A percentile compares a stretch with the other conserved stretches of the same genome.
These are phyloP conservation scores for Ogataea degrootiae DNA, from an alignment of 805 yeast species.

Conservation along the genomic window DNA sequence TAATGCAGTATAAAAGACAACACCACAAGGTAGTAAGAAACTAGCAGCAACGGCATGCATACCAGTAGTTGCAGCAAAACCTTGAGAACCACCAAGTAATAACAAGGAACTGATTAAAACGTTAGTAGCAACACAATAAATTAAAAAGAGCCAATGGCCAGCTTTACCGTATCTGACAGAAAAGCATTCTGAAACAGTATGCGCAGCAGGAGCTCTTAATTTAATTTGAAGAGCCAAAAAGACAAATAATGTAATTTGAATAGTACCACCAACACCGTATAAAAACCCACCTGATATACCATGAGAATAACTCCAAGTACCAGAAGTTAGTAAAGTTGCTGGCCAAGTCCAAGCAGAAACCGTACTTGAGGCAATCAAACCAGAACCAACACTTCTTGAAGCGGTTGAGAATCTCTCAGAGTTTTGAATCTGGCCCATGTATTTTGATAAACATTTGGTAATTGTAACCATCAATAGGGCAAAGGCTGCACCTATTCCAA, in stretches of 20 bases:
- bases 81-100: slow-evolving; percentile 41
- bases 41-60: slow-evolving; percentile 43
- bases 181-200: slow-evolving; percentile 38
- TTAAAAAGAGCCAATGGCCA: slow-evolving; percentile 33
- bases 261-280: slow-evolving; percentile 35
- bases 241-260: slow-evolving; percentile 34
- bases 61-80: slow-evolving; percentile 38
- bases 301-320: slow-evolving; percentile 36
- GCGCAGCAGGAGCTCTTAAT: slow-evolving; percentile 37
- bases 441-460: slow-evolving; percentile 33
- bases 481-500: slow-evolving; percentile 42
- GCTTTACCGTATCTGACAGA: slow-evolving; percentile 34
- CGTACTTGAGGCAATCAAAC: slow-evolving; percentile 39
- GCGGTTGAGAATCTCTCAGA: slow-evolving; percentile 40
- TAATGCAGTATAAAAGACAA: slow-evolving; percentile 41
- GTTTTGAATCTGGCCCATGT: slow-evolving; percentile 34
- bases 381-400: slow-evolving; percentile 36
- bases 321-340: slow-evolving; percentile 34
- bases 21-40: slow-evolving; percentile 43
- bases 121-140: slow-evolving; percentile 35
- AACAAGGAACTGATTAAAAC: slow-evolving; percentile 32
- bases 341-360: slow-evolving; percentile 48
- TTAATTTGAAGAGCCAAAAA: slow-evolving; percentile 37
- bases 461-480: slow-evolving; percentile 38
- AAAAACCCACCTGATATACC: slow-evolving; percentile 39